A percentile compares a stretch with the other conserved stretches of the same genome.
Evolutionary conservation across 306 rosid genomes (phyloP).

Genomic region (Corylus americana): DNA sequence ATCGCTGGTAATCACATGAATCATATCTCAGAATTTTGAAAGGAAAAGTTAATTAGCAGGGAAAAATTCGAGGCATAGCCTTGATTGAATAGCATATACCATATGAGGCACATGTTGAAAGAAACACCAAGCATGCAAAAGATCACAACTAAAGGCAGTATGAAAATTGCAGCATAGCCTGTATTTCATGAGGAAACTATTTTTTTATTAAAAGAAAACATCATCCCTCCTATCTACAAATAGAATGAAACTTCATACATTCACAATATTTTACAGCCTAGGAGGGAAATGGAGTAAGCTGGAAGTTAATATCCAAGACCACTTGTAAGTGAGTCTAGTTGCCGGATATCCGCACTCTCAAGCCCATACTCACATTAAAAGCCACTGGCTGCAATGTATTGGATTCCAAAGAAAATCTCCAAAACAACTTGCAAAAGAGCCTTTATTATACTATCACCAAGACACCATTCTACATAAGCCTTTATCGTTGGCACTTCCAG

Average conservation of each 20-base stretch:
- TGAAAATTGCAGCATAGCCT: neutral
- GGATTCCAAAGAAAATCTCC: neutral
- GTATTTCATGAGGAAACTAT: neutral
- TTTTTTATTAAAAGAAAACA: neutral
- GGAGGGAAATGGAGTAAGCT: neutral
- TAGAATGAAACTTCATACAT: neutral
- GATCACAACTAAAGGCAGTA: neutral
- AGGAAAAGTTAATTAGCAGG: neutral
- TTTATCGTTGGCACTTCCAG: no score
- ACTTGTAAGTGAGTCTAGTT: neutral
- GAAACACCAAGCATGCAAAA: neutral
- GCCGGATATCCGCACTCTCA: neutral
- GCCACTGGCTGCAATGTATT: neutral
- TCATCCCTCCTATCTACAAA: neutral
- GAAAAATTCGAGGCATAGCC: neutral
- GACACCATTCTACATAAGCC: neutral
- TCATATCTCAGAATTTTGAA: constrained; percentile 21
- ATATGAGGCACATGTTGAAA: neutral
- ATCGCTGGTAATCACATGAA: constrained; percentile 40
- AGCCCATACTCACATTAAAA: neutral
- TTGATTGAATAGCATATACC: neutral
- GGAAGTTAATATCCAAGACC: neutral
- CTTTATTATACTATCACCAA: neutral
- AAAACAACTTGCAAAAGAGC: neutral
- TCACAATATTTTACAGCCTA: neutral